A percentile compares a stretch with the other conserved stretches of the same genome.
phyloP scores from a whole-genome alignment of 2,329 filamentous ascomycete species.

The Phyllosticta paracitricarpa region DNA sequence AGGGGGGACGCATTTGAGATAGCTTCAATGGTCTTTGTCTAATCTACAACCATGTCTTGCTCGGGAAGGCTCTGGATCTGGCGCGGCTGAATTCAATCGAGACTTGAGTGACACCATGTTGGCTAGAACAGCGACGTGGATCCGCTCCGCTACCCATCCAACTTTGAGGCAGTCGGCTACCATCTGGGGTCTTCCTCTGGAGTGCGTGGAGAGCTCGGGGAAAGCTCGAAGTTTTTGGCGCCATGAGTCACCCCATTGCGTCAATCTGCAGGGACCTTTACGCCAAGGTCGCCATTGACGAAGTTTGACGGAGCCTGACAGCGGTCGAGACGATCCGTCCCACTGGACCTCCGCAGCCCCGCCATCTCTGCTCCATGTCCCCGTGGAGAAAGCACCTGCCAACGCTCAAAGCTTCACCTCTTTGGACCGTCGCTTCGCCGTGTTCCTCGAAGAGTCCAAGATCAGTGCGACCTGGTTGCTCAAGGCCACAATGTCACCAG shows the following conservation, averaged over 20 bases:
- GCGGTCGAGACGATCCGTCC: background rate
- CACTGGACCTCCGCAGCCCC: background rate
- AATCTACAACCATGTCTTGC: too few relatives aligned
- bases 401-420: constrained; percentile 9
- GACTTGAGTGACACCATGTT: too few relatives aligned
- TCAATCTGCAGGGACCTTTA: background rate
- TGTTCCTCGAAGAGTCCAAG: constrained; percentile 54
- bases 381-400: background rate
- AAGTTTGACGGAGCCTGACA: background rate
- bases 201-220: background rate
- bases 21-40: too few relatives aligned
- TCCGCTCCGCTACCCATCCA: too few relatives aligned
- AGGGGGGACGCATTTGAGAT: too few relatives aligned
- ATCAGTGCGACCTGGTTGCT: constrained; percentile 60
- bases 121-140: too few relatives aligned
- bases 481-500: constrained; percentile 55
- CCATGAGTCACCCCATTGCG: background rate
- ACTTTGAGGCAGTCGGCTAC: too few relatives aligned
- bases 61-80: too few relatives aligned
- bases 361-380: background rate
- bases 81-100: too few relatives aligned
- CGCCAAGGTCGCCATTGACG: background rate
- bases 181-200: background rate
- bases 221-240: background rate
- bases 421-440: constrained; percentile 37